phyloP scores from a whole-genome alignment of 2,329 filamentous ascomycete genomes.

The Coniella lustricola region DNA sequence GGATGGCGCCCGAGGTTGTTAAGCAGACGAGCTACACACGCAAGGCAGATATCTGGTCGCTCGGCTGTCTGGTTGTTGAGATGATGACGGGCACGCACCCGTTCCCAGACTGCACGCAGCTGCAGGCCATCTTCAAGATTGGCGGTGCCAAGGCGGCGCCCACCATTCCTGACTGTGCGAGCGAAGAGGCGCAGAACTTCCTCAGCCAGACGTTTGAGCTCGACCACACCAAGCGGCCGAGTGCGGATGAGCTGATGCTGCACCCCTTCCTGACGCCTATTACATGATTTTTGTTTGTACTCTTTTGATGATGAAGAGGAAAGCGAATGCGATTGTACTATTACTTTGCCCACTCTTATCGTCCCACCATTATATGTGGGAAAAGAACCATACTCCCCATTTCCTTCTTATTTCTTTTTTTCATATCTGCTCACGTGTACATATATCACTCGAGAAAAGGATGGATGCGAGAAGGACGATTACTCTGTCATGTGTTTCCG shows the following conservation, averaged over 20 bases:
- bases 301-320: background rate
- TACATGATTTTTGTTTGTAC: slow-evolving; percentile 34
- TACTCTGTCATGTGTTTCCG: slow-evolving; percentile 7
- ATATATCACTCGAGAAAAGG: background rate
- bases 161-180: slow-evolving; percentile 80
- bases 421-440: slow-evolving; percentile 6
- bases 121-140: slow-evolving; percentile 99
- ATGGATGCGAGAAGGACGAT: background rate
- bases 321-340: background rate
- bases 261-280: slow-evolving; percentile 76
- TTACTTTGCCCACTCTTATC: background rate
- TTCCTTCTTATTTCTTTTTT: background rate
- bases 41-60: slow-evolving; percentile 97
- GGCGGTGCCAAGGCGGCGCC: slow-evolving; percentile 81
- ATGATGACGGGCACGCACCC: slow-evolving; percentile 98
- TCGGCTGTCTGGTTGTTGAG: slow-evolving; percentile 93
- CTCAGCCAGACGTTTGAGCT: slow-evolving; percentile 88
- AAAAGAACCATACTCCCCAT: no score
- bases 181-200: slow-evolving; percentile 77
- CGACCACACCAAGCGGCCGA: slow-evolving; percentile 86
- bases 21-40: slow-evolving; percentile 96
- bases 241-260: slow-evolving; percentile 80
- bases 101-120: slow-evolving; percentile 92
- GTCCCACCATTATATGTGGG: no score
- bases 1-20: slow-evolving; percentile 99